Percentiles rank a stretch among this genome's conserved stretches.
Conservation (phyloP, 2,329 filamentous ascomycete genomes). For the Xylaria polymorpha region DNA sequence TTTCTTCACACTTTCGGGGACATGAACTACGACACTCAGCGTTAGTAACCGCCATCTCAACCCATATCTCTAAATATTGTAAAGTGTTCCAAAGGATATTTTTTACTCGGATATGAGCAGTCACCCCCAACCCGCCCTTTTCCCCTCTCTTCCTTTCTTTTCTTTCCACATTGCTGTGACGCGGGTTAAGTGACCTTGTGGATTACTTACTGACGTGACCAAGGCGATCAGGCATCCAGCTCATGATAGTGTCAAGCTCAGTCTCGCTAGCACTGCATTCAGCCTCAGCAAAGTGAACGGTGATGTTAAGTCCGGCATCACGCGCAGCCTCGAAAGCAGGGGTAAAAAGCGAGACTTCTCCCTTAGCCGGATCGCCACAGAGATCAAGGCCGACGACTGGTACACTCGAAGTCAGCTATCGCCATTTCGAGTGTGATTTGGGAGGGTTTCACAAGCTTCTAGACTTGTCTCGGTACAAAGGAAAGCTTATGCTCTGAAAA, state of each 20-base stretch:
- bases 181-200: background rate
- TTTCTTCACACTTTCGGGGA: no score
- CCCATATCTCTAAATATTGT: no score
- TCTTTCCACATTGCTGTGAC: no score
- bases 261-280: slow-evolving; percentile 64
- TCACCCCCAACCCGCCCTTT: no score
- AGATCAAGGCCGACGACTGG: slow-evolving; percentile 83
- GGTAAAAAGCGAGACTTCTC: slow-evolving; percentile 69
- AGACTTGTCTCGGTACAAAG: no score
- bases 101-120: background rate
- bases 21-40: slow-evolving; percentile 61
- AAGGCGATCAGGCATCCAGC: slow-evolving; percentile 74
- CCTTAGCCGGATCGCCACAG: slow-evolving; percentile 77
- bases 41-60: background rate
- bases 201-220: slow-evolving; percentile 72
- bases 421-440: no score
- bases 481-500: no score
- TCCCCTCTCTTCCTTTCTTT: no score
- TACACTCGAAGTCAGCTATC: no score
- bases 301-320: slow-evolving; percentile 68
- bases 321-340: slow-evolving; percentile 69
- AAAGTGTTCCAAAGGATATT: background rate
- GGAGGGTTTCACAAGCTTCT: no score
- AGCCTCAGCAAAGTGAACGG: slow-evolving; percentile 82
- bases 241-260: slow-evolving; percentile 73